Base-by-base conservation (phyloP, 345 rosid species). In the Eucalyptus tenuipes region DNA sequence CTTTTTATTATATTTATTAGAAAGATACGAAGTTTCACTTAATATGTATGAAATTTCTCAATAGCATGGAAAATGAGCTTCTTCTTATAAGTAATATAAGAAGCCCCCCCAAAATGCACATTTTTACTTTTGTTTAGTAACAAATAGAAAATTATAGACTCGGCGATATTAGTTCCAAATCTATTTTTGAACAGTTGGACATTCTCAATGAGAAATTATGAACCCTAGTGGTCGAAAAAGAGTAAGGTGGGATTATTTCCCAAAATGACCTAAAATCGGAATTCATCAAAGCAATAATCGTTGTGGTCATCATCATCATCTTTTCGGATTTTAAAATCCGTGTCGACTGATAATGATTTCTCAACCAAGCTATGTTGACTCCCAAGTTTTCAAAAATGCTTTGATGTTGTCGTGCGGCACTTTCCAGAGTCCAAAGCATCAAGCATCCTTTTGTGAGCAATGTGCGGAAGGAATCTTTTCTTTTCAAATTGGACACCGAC, bases 401-500 rank as follows among this genome's bases (percentile, higher is more conserved):
- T 88, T 61, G 86, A 90, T 71, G 61, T 16, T n/a, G 29, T 49
- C 15, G 5, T 8, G 27, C 16, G 20, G 48, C 88, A 87, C 68
- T 84, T n/a, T 59, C 50, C 5, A 24, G 27, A 37, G 87, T 90
- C 87, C 84, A 57, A 57, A 84, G 37, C 71, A 57, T 75, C 27
- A 55, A 82, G 37, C 71, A 57, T 75, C 27, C 47, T 75, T 75
- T 75, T 1, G 84, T 1, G 24, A 44, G 8, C 75, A 14, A 87
- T 10, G 29, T 45, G 55, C 33, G 45, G 59, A 79, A 52, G 87
- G 86, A 80, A 88, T 87, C 84, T 53, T 27, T 49, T 33, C 12
- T 75, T 85, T 55, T 44, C 80, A 7, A 10, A 33, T 75, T 88
- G 88, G 89, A 86, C 25, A 31, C 49, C 57, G 87, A 90, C 85